Evolutionary conservation across 306 rosid species (phyloP), one percentile per base, ranked within the genome.

Genomic region (Benincasa hispida): DNA sequence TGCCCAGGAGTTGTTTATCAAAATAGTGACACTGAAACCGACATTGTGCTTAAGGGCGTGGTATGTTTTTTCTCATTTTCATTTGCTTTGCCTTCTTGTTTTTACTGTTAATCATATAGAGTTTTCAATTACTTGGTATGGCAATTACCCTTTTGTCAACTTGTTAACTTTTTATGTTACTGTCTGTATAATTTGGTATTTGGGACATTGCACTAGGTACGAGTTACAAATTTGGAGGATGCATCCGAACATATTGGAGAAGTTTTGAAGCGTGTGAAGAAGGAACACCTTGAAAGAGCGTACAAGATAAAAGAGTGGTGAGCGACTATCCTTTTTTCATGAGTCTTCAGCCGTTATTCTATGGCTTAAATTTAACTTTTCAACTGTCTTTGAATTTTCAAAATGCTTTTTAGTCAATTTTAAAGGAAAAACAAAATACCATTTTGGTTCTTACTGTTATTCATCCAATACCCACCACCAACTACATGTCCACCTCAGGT

Each of bases 1-100:
- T 91, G 97, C 80, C 97, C 99, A 2, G 97, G 97, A 55, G 97
- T 94, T 79, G 97, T 92, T 77, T 92, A 94, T 81, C 93, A 94
- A 42, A 92, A 85, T 78, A 81, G 80, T 0, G 99, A 92, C 78
- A 58, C 98, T 67, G 97, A 94, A 82, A 94, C 98, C 4, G 95
- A 94, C 82, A 81, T 94, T 57, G 95, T 94, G 66, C 82, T 92
- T 39, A 94, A 94, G 91, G 97, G 97, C 0, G 96, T 94, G 95
- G 97, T 94, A 90, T 51, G 97, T 73, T 32, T 68, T 48, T 13
- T 17, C 30, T 12, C 25, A 2, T 75, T 42, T 42, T 58, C 51
- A 18, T 58, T 27, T 35, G 30, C 63, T 9, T n/a, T 74, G 28
- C 74, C 54, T 21, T 39, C 54, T 67, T 54, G 30, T 41, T 28